Evolutionary conservation across 768 basidiomycete genomes (phyloP), one percentile per base, ranked within the genome.

Genomic region (Gloeostereum incarnatum): DNA sequence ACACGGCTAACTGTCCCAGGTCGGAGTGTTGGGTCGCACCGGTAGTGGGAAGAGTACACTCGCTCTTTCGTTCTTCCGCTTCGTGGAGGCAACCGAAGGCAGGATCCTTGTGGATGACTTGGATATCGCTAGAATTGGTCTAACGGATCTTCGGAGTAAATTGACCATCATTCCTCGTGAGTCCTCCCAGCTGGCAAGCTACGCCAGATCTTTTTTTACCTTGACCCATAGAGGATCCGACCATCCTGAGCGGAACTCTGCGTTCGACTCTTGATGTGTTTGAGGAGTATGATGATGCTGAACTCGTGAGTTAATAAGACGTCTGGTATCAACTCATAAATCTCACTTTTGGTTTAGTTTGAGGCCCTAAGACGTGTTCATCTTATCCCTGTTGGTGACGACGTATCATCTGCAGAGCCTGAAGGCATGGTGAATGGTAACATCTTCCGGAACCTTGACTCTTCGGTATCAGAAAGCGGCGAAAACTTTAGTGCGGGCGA

Each of bases 401-500:
- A 73, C 38, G 56, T 60, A 3, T 53, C 63, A 1, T 70, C 59
- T 21, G 71, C 72, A 44, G 65, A 58, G 9, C 55, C n/a, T n/a
- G n/a, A 56, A 6, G 63, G 68, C 6, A 63, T 57, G 11, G 59
- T 85, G 40, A 90, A 90, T 44, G 65, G 53, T 21, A 90, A 90
- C 42, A 73, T 85, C 3, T 87, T 87, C 71, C 73, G 79, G 14
- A 74, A 80, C 49, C 61, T 88, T 5, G 83, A 89, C 44, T 81
- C 78, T 0, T 47, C 68, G 6, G 82, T 88, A 2, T 80, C 81
- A 1, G 88, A 92, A 60, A 85, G 83, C 1, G 87, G 86, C 13
- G 90, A 93, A 14, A 93, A 91, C 61, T 91, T 92, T 54, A 88
- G 84, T 0, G 82, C 84, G 5, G 85, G 80, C 22, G 82, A 89